phyloP scores from a whole-genome alignment of 148 eudicot species.

The Camellia sinensis region DNA sequence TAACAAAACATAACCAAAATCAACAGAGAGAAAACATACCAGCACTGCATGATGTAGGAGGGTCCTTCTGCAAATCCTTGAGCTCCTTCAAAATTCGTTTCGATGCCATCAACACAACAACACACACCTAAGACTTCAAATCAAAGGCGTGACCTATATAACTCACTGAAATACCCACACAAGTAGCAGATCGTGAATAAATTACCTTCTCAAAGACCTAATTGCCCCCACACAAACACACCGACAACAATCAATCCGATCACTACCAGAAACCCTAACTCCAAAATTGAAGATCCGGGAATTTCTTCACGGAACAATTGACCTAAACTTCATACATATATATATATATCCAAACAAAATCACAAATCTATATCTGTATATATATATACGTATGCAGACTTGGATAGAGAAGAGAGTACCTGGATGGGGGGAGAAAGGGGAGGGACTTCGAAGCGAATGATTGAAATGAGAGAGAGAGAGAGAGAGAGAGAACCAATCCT shows the following conservation, averaged over 20 bases:
- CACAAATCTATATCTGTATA: not conserved
- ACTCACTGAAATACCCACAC: not conserved
- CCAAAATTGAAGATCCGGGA: conserved; percentile 8
- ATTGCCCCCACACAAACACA: not conserved
- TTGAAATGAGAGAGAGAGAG: conserved; percentile 8
- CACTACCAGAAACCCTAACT: not conserved
- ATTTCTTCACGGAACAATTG: not conserved
- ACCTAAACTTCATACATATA: not conserved
- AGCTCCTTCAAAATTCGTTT: conserved; percentile 43
- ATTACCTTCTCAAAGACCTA: not conserved
- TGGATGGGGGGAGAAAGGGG: not conserved
- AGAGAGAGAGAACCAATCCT: not conserved
- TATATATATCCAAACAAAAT: not conserved
- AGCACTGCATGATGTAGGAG: conserved; percentile 43
- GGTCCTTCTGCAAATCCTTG: conserved; percentile 47
- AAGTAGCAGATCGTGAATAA: conserved; percentile 5
- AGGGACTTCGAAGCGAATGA: not conserved
- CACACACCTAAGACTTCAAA: not conserved
- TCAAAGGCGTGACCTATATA: not conserved
- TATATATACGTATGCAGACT: not conserved
- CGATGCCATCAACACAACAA: conserved; percentile 26
- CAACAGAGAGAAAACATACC: conserved; percentile 17
- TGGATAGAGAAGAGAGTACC: not conserved
- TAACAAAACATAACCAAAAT: not conserved
- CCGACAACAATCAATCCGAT: not conserved